Base-by-base conservation (phyloP, 2,329 filamentous ascomycete genomes). In the Colletotrichum brevisporum region DNA sequence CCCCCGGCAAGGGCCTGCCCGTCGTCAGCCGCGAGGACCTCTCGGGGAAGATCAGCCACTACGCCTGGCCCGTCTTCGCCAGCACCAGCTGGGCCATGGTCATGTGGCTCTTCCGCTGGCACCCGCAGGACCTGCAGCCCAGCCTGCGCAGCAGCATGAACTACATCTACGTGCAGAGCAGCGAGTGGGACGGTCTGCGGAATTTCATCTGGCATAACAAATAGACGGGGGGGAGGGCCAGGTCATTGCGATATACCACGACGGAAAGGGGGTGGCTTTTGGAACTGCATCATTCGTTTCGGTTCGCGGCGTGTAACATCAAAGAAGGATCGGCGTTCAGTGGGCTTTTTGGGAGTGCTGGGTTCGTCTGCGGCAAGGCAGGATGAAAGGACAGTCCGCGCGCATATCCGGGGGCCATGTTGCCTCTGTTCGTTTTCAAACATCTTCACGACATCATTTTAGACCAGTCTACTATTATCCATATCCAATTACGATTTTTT, bases 71-170 rank as follows among this genome's bases (percentile, higher is more conserved):
- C 2, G 91, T 92, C 2, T 99, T 99, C 82, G 95, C 96, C 50
- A 93, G 92, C 74, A 76, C 95, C 72, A 97, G 92, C 77, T 99
- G 96, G 96, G 96, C 92, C 5, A 85, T 90, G 76, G 94, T 99
- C 72, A 99, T 99, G 96, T 94, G 95, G 83, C 82, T 99, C 70
- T 99, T 98, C 85, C 89, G 93, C 75, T 93, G 92, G 88, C 91
- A 98, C 83, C 94, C 96, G 5, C 94, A 97, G 75, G 94, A 93
- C 65, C 88, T 99, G 78, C 96, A 98, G 86, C 90, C 91, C 69
- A 98, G 95, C 80, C 83, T 99, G 85, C 89, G 94, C 79, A 95
- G 91, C 82, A 98, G 94, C 84, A 99, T 99, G 96, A 93, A 90
- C 75, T 99, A 99, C 78, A 97, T 99, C 85, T 99, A 95, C 79